Evolutionary conservation across 257 asterid genomes (phyloP), one percentile per base, ranked within the genome.

Genomic region (Vinca minor): DNA sequence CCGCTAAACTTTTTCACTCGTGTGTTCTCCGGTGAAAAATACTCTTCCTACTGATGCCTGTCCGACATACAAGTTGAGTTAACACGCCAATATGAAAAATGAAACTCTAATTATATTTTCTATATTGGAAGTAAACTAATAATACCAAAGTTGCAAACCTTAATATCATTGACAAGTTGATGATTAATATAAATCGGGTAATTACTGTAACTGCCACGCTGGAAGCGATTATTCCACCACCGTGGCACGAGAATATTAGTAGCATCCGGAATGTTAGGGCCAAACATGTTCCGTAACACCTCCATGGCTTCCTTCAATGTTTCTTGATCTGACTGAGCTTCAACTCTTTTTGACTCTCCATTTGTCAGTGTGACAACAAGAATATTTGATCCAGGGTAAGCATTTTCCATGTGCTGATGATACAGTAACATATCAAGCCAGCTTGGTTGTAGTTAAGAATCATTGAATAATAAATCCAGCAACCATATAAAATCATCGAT

Each of bases 191-290:
- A 74, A 41, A 91, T 83, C 0, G 98, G 98, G 72, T 83, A 91
- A 68, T 91, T 91, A 49, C 87, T 88, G 71, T 91, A 91, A 80
- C 98, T 91, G 8, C 98, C 96, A 21, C 90, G 81, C 70, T 88
- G 98, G 77, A 91, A 85, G 18, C 94, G 84, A 62, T 88, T 88
- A 52, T 82, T 91, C 98, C 96, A 91, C 98, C 98, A 91, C 31
- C 90, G 95, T 0, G 98, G 98, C 59, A 91, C 92, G 0, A 91
- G 79, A 69, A 91, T 86, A 72, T 88, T 83, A 0, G 77, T 73
- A 46, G 96, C 96, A 36, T 77, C 74, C 0, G 98, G 98, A 63
- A 85, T 88, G 36, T 85, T 77, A 13, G 76, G 74, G 36, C 98
- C 96, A 65, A 91, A 91, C 92, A 91, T 86, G 83, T 85, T 84